A percentile compares a stretch with the other conserved stretches of the same genome.
These are phyloP conservation scores for Tetrapisispora nanseiensis DNA, from an alignment of 805 yeast species.

Conservation along the genomic window DNA sequence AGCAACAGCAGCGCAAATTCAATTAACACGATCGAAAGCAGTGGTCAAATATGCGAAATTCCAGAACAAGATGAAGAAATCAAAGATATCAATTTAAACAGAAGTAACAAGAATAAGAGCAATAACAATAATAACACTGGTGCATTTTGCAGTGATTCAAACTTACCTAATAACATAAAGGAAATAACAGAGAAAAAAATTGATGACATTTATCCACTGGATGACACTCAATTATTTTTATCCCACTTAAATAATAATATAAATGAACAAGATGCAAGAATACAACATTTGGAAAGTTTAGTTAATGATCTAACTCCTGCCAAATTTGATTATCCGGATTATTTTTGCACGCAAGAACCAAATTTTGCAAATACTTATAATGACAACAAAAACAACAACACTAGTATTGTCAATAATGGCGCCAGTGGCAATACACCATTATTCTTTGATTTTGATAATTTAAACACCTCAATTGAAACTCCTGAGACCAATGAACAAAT, in stretches of 20 bases:
- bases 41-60: slow-evolving; percentile 18
- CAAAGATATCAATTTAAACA: slow-evolving; percentile 2
- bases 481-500: background rate
- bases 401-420: background rate
- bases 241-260: slow-evolving; percentile 21
- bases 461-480: background rate
- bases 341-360: background rate
- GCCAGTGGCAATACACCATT: background rate
- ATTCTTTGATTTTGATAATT: background rate
- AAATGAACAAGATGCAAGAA: slow-evolving; percentile 24
- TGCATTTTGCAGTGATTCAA: too few relatives aligned
- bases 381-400: background rate
- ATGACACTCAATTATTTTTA: background rate
- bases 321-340: slow-evolving; percentile 1
- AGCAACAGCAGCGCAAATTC: background rate
- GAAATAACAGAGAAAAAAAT: slow-evolving; percentile 1
- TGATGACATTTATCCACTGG: background rate
- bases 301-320: slow-evolving; percentile 11
- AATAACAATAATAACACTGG: background rate
- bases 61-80: slow-evolving; percentile 16
- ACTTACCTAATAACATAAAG: background rate
- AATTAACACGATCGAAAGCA: slow-evolving; percentile 1
- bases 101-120: background rate
- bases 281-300: slow-evolving; percentile 26
- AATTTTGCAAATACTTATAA: background rate